Evolutionary conservation across 169 alveolate genomes (phyloP).

Genomic region (Condylostoma magnum): DNA sequence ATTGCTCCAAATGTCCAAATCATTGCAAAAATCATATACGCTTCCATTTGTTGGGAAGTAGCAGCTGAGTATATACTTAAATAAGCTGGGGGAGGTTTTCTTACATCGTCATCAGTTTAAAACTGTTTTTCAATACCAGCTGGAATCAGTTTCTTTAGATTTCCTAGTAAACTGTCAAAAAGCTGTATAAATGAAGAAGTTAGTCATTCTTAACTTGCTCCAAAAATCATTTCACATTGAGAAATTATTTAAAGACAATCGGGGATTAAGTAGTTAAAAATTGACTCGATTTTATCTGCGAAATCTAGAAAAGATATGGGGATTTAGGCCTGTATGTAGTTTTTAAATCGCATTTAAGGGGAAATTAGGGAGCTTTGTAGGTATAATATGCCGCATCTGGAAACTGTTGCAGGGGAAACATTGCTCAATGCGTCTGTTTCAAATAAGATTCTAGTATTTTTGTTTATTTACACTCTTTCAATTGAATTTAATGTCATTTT

Average conservation of each 20-base stretch:
- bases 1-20: constrained; percentile 22
- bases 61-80: too few relatives aligned
- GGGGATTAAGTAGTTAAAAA: not conserved
- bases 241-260: not conserved
- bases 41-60: not conserved
- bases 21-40: not conserved
- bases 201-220: not conserved
- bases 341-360: not conserved
- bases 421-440: constrained; percentile 80
- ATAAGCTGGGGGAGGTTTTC: too few relatives aligned
- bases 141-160: not conserved
- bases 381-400: constrained; percentile 88
- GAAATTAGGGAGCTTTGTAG: constrained; percentile 45
- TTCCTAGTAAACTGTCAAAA: not conserved
- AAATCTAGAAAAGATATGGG: constrained; percentile 1
- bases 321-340: not conserved
- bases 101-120: not conserved
- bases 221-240: not conserved
- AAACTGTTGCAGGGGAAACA: constrained; percentile 90
- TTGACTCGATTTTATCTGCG: not conserved
- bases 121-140: not conserved
- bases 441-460: constrained; percentile 69
- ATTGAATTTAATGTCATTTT: constrained; percentile 64
- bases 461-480: constrained; percentile 61
- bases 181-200: constrained; percentile 3